Evolutionary conservation across 73 alveolate genomes (phyloP), one percentile per base, ranked within the genome.

Genomic region (Tetrahymena malaccensis): DNA sequence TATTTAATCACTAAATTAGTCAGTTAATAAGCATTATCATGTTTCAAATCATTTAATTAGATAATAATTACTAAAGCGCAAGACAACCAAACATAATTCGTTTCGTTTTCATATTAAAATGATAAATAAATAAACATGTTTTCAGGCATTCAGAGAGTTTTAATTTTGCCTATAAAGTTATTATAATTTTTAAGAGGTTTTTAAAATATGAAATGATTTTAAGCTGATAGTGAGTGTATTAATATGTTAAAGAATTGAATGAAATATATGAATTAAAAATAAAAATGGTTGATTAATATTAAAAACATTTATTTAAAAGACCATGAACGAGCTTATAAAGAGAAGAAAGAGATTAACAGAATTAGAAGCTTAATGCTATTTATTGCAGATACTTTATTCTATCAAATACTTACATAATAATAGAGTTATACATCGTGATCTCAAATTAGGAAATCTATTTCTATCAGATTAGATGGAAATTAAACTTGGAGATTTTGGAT

Each of bases 401-500:
- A 94, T 98, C 83, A 96, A 96, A 84, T 97, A 98, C 96, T 94
- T 98, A 93, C 99, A 98, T 94, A 95, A 97, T 27, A 98, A 97
- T 93, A 95, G 98, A 96, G 99, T 98, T 22, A 98, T 98, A 11
- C 99, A 98, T 93, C 95, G 99, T 85, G 99, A 98, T 95, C 96
- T 98, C 89, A 98, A 98, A 97, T 96, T 98, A 83, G 99, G 99
- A 31, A 98, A 98, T 94, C 94, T 98, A 55, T 98, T 98, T 84
- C 93, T 98, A 9, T 96, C 99, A 17, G 98, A 97, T 55, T 97
- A 97, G 94, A 98, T 98, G 99, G 99, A 98, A 94, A 95, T 98
- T 94, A 98, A 98, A 93, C 96, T 98, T 27, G 99, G 99, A 56
- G 99, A 98, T 95, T 98, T 98, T 96, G 99, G 99, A 34, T 96